A percentile compares a stretch with the other conserved stretches of the same genome.
phyloP scores from a whole-genome alignment of 2,329 filamentous ascomycete genomes.

The Exophiala sp. region DNA sequence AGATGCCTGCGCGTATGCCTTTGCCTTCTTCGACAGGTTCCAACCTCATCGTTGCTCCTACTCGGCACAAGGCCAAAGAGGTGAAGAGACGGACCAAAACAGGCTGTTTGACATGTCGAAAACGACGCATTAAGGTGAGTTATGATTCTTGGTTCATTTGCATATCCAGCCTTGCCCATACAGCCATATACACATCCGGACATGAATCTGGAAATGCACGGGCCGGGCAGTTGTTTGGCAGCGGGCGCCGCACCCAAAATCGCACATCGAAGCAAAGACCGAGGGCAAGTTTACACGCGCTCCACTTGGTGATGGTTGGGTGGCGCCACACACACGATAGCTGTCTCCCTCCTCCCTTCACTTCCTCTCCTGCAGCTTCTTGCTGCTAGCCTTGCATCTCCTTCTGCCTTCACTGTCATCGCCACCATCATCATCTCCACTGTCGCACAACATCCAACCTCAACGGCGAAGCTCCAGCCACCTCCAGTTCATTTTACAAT shows the following conservation, averaged over 20 bases:
- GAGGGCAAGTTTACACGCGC: constrained; percentile 24
- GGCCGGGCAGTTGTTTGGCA: constrained; percentile 9
- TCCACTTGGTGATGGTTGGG: constrained; percentile 16
- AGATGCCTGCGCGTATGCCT: constrained; percentile 23
- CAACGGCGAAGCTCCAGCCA: constrained; percentile 6
- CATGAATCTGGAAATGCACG: neutral
- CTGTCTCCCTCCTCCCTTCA: too few relatives aligned
- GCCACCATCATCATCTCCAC: constrained; percentile 15
- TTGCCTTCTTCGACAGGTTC: constrained; percentile 26
- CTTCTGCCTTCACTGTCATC: constrained; percentile 14
- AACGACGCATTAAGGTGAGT: constrained; percentile 66
- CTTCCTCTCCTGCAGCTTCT: neutral
- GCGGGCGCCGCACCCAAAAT: neutral
- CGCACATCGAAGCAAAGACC: constrained; percentile 7
- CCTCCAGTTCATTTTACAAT: constrained; percentile 3
- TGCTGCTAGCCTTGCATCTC: neutral
- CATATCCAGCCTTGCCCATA: neutral
- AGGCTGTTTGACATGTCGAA: constrained; percentile 60
- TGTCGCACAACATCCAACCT: constrained; percentile 17
- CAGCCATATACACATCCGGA: neutral
- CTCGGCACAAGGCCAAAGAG: constrained; percentile 58
- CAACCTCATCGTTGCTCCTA: constrained; percentile 25
- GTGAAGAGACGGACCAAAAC: constrained; percentile 71
- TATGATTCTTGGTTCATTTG: constrained; percentile 5
- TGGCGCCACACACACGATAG: constrained; percentile 4